A percentile compares a stretch with the other conserved stretches of the same genome.
Evolutionary conservation across 495 filamentous ascomycete genomes (phyloP).

Genomic region (Physcia stellaris): DNA sequence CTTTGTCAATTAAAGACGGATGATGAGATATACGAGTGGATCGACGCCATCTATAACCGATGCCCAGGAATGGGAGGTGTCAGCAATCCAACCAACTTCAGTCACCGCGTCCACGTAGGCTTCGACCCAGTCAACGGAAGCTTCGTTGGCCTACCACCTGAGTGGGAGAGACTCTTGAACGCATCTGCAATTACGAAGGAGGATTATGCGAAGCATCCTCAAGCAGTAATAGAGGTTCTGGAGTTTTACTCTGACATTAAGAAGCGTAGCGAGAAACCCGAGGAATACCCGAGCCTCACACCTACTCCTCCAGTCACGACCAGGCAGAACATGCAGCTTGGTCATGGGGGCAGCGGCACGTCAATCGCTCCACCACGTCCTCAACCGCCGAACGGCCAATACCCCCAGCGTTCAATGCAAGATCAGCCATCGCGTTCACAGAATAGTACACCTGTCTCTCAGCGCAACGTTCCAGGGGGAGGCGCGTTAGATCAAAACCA

Average conservation of each 20-base stretch:
- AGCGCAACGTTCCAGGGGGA: constrained; percentile 22
- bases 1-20: constrained; percentile 86
- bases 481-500: constrained; percentile 13
- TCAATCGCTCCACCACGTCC: constrained; percentile 70
- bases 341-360: constrained; percentile 39
- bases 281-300: constrained; percentile 56
- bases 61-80: constrained; percentile 97
- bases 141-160: constrained; percentile 82
- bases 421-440: constrained; percentile 18
- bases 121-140: constrained; percentile 89
- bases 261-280: constrained; percentile 69
- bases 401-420: constrained; percentile 17
- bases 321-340: constrained; percentile 53
- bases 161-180: constrained; percentile 93
- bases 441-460: constrained; percentile 26
- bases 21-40: constrained; percentile 96
- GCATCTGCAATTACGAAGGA: constrained; percentile 95
- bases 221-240: constrained; percentile 92
- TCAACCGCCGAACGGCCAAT: constrained; percentile 39
- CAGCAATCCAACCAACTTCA: constrained; percentile 95
- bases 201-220: constrained; percentile 94
- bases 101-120: constrained; percentile 89
- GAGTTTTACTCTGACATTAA: constrained; percentile 96
- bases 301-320: constrained; percentile 47
- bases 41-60: constrained; percentile 89